Base-by-base conservation (phyloP, 2,329 filamentous ascomycete species). In the Arachnopeziza araneosa region DNA sequence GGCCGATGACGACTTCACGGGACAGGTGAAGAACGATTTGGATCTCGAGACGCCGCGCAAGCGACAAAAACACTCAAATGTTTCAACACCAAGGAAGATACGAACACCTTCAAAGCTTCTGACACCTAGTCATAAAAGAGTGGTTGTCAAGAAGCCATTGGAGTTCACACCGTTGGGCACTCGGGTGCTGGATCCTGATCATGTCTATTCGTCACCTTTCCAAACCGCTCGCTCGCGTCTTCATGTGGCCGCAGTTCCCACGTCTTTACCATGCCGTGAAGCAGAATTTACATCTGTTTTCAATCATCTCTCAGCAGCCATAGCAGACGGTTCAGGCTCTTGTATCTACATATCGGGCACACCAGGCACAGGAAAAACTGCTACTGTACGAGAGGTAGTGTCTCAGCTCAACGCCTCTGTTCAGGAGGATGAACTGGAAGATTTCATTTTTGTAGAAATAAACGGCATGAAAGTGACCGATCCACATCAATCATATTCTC, bases 401-500 rank as follows among this genome's bases (percentile, higher is more conserved):
- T 86, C 89, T 5, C 89, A 92, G 63, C 82, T 99, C 9, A 93
- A 98, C 67, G 85, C 88, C n/a, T 87, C 91, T 0, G 95, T 98
- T 1, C 82, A 85, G 54, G 86, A 88, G 8, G 95, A 99, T 70
- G 93, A 98, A 74, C 82, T 99, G 50, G 95, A 99, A 70, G 93
- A 98, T 72, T 99, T 99, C 74, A 96, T 97, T 61, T 99, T 99
- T 68, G 93, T 99, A 63, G 95, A 99, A 75, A 98, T 99, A 77
- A 99, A 99, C 75, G 96, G 95, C 67, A 98, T 99, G 95, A 99
- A 99, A 78, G 93, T 99, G 68, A 96, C 95, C 0, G 95, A 99
- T 72, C 93, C 95, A 0, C 93, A 98, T 71, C 95, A 99, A 74
- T 93, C 95, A 0, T 99, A 99, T 75, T 89, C 91, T 1, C 77